Evolutionary conservation across 1,284 basidiomycete species (phyloP).

Genomic region (Ceratobasidium papillatum): DNA sequence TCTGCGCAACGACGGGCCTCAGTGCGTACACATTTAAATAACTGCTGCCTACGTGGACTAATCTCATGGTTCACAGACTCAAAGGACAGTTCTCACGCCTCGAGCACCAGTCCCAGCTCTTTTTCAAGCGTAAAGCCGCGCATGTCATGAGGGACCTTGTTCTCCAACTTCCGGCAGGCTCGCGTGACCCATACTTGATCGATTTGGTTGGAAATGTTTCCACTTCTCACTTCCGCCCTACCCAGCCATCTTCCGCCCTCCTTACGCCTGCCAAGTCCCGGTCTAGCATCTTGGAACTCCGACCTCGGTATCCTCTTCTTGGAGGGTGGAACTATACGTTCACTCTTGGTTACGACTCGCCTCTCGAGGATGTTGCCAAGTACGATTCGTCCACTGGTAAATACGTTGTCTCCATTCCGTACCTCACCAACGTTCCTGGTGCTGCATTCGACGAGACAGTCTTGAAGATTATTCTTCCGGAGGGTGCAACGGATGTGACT

Average conservation of each 20-base stretch:
- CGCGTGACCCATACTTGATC: constrained; percentile 85
- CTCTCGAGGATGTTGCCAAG: constrained; percentile 75
- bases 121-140: constrained; percentile 66
- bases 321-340: constrained; percentile 99
- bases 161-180: constrained; percentile 82
- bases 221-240: constrained; percentile 83
- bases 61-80: constrained; percentile 61
- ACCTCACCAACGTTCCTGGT: constrained; percentile 83
- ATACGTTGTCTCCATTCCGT: constrained; percentile 83
- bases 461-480: constrained; percentile 86
- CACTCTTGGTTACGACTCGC: constrained; percentile 91
- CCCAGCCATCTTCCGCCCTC: constrained; percentile 57
- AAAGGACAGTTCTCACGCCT: constrained; percentile 97
- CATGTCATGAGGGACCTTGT: constrained; percentile 76
- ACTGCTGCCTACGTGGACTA: constrained; percentile 21
- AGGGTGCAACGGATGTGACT: constrained; percentile 89
- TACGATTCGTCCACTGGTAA: constrained; percentile 67
- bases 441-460: constrained; percentile 81
- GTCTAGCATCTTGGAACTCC: constrained; percentile 77
- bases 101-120: constrained; percentile 79
- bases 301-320: constrained; percentile 90
- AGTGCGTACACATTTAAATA: constrained; percentile 62
- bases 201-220: constrained; percentile 97
- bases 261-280: constrained; percentile 28
- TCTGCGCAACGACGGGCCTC: constrained; percentile 87